These are phyloP conservation scores for Zalaria sp. DNA, from an alignment of 2,329 filamentous ascomycete species.

Conservation along the genomic window DNA sequence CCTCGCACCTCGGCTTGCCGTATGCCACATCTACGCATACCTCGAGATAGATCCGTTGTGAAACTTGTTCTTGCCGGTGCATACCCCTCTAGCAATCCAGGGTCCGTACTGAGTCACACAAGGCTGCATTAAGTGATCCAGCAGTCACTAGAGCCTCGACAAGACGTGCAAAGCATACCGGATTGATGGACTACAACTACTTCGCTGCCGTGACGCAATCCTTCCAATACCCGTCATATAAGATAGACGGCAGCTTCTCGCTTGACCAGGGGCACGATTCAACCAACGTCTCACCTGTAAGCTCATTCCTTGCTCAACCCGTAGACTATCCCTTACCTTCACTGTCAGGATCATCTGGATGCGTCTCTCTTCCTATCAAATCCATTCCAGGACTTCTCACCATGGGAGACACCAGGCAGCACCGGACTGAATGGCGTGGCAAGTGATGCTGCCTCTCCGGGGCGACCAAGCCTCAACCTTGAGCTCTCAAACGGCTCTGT, in stretches of 20 bases:
- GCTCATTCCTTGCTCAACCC: neutral
- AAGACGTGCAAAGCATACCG: slow-evolving; percentile 4
- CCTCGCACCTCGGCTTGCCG: too few species aligned
- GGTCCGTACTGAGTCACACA: too few species aligned
- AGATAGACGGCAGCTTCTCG: slow-evolving; percentile 5
- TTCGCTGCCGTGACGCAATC: slow-evolving; percentile 32
- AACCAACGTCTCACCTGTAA: neutral
- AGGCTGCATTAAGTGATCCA: too few species aligned
- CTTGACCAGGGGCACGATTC: neutral
- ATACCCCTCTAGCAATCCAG: too few species aligned
- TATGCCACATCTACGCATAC: too few species aligned
- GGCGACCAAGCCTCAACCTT: neutral
- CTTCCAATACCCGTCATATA: slow-evolving; percentile 29
- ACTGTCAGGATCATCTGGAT: neutral
- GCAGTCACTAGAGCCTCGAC: too few species aligned
- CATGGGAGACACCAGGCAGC: neutral
- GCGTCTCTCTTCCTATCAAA: neutral
- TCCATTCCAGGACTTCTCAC: neutral
- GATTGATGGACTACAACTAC: slow-evolving; percentile 43
- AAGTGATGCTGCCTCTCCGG: neutral
- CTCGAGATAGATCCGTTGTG: too few species aligned
- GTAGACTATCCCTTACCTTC: neutral
- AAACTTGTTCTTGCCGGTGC: too few species aligned
- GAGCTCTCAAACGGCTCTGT: slow-evolving; percentile 21
- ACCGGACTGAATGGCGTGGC: neutral